Base-by-base conservation (phyloP, 225 moss, liverwort and hornwort genomes). In the Asterella californica region DNA sequence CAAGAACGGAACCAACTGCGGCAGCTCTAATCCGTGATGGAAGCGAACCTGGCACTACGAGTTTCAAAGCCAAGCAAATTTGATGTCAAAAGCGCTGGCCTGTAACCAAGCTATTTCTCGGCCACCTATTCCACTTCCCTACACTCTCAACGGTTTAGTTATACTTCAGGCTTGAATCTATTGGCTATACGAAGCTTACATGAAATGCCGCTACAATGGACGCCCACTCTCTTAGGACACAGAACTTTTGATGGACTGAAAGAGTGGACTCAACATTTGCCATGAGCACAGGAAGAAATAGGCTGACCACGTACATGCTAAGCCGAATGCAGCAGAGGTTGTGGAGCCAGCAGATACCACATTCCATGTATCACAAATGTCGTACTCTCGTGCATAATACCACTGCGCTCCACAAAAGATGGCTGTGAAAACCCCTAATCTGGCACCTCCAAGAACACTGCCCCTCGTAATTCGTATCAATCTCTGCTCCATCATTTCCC, bases 401-500 rank as follows among this genome's bases (percentile, higher is more conserved):
- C 90, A 85, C 77, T 96, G 92, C 48, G 92, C 83, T 36, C 94
- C 96, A 71, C 90, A 94, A 70, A 96, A 96, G 18, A 96, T 84
- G 67, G 92, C 96, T 30, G 90, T 90, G 80, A 96, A 96, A 30
- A 91, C 81, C 73, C 96, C 96, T 82, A 96, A 88, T 72, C 87
- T 90, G 34, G 92, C 96, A 75, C 96, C 96, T 46, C 96, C 96
- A 5, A 91, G 78, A 32, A 96, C 89, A 46, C 91, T 90, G 6
- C 96, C 96, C 64, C 92, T 89, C 9, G 96, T 90, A 36, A 96
- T 94, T 59, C 96, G 89, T 34, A 96, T 81, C 50, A 96, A 88
- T 84, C 90, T 92, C 68, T 90, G 88, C 83, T 96, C 96, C 79
- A 90, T 86, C 87, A 96, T 83, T 82, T 94, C 94, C 85, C 96